These are phyloP conservation scores for Salix caprea DNA, from an alignment of 345 rosid genomes.

Conservation along the genomic window DNA sequence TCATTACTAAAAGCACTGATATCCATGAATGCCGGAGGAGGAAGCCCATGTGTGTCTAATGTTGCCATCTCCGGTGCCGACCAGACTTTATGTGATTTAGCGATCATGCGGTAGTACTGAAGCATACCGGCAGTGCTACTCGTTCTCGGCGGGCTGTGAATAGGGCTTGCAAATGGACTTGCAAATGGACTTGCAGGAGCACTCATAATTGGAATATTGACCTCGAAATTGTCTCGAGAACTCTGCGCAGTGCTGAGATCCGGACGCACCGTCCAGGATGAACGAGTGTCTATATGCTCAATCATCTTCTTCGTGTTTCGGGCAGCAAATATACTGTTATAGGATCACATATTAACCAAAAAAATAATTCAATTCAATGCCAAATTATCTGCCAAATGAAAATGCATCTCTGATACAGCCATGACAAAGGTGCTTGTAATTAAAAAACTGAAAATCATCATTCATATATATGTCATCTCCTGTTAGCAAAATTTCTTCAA, in stretches of 20 bases:
- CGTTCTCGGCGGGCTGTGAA: slow-evolving; percentile 49
- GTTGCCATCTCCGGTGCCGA: slow-evolving; percentile 76
- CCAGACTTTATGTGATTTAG: slow-evolving; percentile 60
- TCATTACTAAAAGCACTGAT: slow-evolving; percentile 45
- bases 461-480: background rate
- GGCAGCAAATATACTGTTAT: slow-evolving; percentile 33
- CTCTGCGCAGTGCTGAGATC: slow-evolving; percentile 25
- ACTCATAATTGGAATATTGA: slow-evolving; percentile 51
- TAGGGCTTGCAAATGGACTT: slow-evolving; percentile 59
- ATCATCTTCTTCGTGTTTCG: slow-evolving; percentile 31
- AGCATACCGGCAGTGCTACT: slow-evolving; percentile 29
- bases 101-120: slow-evolving; percentile 38
- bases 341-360: background rate
- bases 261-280: slow-evolving; percentile 20
- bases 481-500: background rate
- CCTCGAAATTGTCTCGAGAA: slow-evolving; percentile 38
- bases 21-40: slow-evolving; percentile 60
- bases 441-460: background rate
- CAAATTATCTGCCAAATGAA: background rate
- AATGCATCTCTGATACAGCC: background rate
- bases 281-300: slow-evolving; percentile 33
- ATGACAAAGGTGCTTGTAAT: background rate
- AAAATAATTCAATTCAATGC: background rate
- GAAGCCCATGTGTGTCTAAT: slow-evolving; percentile 43
- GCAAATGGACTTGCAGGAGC: slow-evolving; percentile 59